phyloP scores from a whole-genome alignment of 129 eudicot species.

The Lonicera japonica region DNA sequence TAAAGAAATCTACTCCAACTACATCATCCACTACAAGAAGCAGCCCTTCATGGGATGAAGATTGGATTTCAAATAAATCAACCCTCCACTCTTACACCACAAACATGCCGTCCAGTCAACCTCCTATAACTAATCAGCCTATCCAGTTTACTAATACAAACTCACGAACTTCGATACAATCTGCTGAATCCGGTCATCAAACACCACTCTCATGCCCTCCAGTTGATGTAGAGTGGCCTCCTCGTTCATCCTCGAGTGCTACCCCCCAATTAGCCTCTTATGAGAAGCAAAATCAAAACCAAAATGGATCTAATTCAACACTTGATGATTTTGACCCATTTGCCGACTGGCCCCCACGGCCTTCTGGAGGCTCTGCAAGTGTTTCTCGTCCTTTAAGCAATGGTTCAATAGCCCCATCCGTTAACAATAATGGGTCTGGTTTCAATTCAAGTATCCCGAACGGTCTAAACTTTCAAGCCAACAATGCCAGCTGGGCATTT shows the following conservation, averaged over 20 bases:
- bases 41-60: constrained; percentile 86
- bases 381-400: constrained; percentile 9
- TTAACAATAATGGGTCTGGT: constrained; percentile 19
- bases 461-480: constrained; percentile 32
- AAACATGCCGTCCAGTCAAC: constrained; percentile 10
- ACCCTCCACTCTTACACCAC: constrained; percentile 29
- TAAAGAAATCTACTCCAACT: constrained; percentile 31
- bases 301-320: constrained; percentile 35
- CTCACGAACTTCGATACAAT: not conserved
- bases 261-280: constrained; percentile 26
- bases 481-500: constrained; percentile 35
- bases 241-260: constrained; percentile 39
- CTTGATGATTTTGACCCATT: constrained; percentile 82
- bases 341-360: constrained; percentile 83
- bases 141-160: constrained; percentile 20
- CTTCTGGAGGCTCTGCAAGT: constrained; percentile 21
- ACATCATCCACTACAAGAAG: constrained; percentile 34
- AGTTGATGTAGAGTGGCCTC: constrained; percentile 91
- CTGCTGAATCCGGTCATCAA: constrained; percentile 32
- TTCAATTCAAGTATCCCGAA: constrained; percentile 20
- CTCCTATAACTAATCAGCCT: constrained; percentile 4
- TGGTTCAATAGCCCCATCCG: constrained; percentile 23
- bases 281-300: constrained; percentile 26
- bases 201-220: constrained; percentile 50
- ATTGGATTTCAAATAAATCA: constrained; percentile 57